These are phyloP conservation scores for Peronospora destructor DNA, from an alignment of 352 stramenopile genomes.

Conservation along the genomic window DNA sequence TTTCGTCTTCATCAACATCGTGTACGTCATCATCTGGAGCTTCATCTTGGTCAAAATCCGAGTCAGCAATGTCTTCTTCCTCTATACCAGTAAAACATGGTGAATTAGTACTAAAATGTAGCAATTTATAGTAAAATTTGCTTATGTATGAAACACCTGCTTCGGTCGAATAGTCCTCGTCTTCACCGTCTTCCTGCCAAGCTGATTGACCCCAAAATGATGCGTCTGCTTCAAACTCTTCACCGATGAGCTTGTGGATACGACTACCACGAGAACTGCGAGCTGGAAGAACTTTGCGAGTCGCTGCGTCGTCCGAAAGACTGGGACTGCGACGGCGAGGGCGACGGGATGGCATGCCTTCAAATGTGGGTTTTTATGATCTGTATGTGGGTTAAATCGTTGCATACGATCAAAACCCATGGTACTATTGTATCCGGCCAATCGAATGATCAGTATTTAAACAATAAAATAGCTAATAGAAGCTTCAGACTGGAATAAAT, in stretches of 20 bases:
- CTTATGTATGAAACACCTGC: slow-evolving; percentile 38
- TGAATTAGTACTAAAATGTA: not conserved
- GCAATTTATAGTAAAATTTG: not conserved
- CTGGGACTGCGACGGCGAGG: slow-evolving; percentile 10
- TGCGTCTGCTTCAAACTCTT: slow-evolving; percentile 82
- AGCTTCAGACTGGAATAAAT: too few relatives aligned
- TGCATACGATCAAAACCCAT: too few relatives aligned
- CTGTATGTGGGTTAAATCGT: not conserved
- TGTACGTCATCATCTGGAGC: slow-evolving; percentile 72
- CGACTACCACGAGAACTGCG: slow-evolving; percentile 63
- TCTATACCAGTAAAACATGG: slow-evolving; percentile 32
- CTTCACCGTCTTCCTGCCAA: slow-evolving; percentile 78
- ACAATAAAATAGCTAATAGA: too few relatives aligned
- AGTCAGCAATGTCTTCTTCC: slow-evolving; percentile 85
- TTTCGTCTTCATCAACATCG: slow-evolving; percentile 50
- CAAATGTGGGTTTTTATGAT: slow-evolving; percentile 1
- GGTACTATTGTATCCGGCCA: too few relatives aligned
- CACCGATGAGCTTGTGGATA: slow-evolving; percentile 80
- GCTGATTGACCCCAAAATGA: slow-evolving; percentile 84
- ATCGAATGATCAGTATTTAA: too few relatives aligned
- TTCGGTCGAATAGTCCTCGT: slow-evolving; percentile 86
- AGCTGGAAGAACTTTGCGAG: slow-evolving; percentile 44
- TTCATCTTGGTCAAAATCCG: slow-evolving; percentile 85
- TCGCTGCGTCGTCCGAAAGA: slow-evolving; percentile 6
- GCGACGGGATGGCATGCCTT: slow-evolving; percentile 6